Conservation (phyloP, 768 basidiomycete species). For the Lentinula raphanica region DNA sequence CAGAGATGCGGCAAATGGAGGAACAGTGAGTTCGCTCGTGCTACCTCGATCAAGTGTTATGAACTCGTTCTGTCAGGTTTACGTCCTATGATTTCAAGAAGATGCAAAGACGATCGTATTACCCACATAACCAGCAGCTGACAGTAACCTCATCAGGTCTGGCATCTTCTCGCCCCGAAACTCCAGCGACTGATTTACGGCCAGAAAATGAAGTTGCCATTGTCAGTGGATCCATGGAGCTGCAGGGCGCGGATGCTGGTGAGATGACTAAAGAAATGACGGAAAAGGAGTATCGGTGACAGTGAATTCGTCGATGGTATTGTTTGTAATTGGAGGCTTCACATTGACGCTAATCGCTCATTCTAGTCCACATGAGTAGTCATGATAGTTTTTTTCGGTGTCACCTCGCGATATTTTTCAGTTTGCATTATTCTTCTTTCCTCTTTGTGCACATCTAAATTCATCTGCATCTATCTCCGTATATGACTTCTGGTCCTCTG, state of each 20-base stretch:
- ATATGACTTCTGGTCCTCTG: background rate
- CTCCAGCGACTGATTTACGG: conserved; percentile 53
- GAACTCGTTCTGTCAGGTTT: conserved; percentile 48
- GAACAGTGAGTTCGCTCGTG: conserved; percentile 67
- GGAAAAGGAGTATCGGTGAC: conserved; percentile 44
- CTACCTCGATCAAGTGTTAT: conserved; percentile 7
- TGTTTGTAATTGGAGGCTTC: background rate
- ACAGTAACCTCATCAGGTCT: conserved; percentile 70
- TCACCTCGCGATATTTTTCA: background rate
- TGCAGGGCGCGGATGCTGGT: conserved; percentile 33
- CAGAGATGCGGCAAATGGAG: conserved; percentile 97
- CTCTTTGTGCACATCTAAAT: background rate
- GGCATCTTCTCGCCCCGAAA: conserved; percentile 68
- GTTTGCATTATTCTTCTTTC: background rate
- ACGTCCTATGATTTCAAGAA: conserved; percentile 89
- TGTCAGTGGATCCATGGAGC: conserved; percentile 37
- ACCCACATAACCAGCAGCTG: conserved; percentile 75
- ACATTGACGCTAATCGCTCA: background rate
- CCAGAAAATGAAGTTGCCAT: conserved; percentile 36
- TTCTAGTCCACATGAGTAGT: background rate
- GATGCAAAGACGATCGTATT: conserved; percentile 88
- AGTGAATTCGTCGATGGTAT: background rate
- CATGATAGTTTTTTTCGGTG: background rate
- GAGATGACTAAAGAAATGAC: conserved; percentile 34
- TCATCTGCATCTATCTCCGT: background rate